phyloP scores from a whole-genome alignment of 225 moss, liverwort and hornwort species.

The Rhytidiadelphus loreus region DNA sequence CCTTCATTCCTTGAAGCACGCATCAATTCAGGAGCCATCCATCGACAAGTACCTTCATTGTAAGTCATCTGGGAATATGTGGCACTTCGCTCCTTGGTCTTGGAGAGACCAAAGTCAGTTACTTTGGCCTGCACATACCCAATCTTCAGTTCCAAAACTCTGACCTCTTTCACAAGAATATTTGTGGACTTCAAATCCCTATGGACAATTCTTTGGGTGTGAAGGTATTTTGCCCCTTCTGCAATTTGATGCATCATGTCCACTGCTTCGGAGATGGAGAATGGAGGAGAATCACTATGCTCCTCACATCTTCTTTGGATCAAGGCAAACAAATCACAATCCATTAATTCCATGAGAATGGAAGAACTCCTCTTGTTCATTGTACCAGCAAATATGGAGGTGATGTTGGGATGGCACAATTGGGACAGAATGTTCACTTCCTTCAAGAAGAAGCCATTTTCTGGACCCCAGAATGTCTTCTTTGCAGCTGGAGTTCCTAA shows the following conservation, averaged over 20 bases:
- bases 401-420: not conserved
- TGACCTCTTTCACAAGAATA: not conserved
- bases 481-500: fast-evolving
- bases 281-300: not conserved
- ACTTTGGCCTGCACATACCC: not conserved
- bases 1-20: fast-evolving
- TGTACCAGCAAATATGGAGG: not conserved
- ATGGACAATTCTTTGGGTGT: not conserved
- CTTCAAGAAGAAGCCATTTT: not conserved
- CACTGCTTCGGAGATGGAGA: fast-evolving
- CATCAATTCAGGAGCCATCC: not conserved
- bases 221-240: not conserved
- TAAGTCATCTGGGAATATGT: fast-evolving
- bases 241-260: not conserved
- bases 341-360: not conserved
- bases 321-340: fast-evolving
- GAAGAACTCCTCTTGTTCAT: not conserved
- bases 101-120: not conserved
- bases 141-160: not conserved
- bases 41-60: not conserved
- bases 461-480: not conserved
- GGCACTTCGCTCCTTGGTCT: not conserved
- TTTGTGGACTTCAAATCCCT: not conserved
- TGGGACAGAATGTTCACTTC: not conserved
- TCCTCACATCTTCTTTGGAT: not conserved